These are phyloP conservation scores for Venturia pyrina DNA, from an alignment of 2,329 filamentous ascomycete genomes.

Conservation along the genomic window DNA sequence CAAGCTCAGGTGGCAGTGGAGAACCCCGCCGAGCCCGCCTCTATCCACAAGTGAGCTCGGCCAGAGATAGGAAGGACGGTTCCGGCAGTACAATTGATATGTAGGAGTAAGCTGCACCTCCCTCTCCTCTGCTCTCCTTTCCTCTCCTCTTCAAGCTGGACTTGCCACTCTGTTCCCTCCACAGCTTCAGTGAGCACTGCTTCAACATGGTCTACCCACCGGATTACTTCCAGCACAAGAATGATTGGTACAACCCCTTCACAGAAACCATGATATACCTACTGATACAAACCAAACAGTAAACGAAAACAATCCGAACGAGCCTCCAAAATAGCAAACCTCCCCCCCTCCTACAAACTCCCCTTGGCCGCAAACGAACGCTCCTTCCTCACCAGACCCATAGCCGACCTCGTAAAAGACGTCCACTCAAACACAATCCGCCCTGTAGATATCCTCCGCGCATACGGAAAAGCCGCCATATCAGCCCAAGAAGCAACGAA, in stretches of 20 bases:
- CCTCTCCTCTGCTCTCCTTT: neutral
- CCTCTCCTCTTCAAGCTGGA: neutral
- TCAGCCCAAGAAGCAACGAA: constrained; percentile 81
- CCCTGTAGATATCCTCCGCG: constrained; percentile 64
- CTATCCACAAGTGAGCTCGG: too few species aligned
- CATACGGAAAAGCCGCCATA: constrained; percentile 79
- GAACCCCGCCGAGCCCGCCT: neutral
- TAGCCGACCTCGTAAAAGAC: constrained; percentile 66
- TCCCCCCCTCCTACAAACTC: constrained; percentile 55
- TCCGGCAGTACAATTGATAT: neutral
- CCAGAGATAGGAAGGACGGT: neutral
- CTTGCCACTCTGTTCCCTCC: neutral
- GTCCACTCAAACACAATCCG: constrained; percentile 59
- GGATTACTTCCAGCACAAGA: constrained; percentile 61
- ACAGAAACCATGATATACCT: too few species aligned
- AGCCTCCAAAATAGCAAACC: constrained; percentile 53
- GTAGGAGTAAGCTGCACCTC: neutral
- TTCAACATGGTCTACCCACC: constrained; percentile 30
- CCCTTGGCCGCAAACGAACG: constrained; percentile 56
- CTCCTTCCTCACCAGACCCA: constrained; percentile 59
- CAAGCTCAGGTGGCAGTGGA: neutral
- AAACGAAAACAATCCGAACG: constrained; percentile 72
- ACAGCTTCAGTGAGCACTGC: too few species aligned
- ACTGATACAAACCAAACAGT: constrained; percentile 36
- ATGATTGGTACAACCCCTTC: constrained; percentile 49